These are phyloP conservation scores for Lactarius sp. DNA, from an alignment of 768 basidiomycete species.

Conservation along the genomic window DNA sequence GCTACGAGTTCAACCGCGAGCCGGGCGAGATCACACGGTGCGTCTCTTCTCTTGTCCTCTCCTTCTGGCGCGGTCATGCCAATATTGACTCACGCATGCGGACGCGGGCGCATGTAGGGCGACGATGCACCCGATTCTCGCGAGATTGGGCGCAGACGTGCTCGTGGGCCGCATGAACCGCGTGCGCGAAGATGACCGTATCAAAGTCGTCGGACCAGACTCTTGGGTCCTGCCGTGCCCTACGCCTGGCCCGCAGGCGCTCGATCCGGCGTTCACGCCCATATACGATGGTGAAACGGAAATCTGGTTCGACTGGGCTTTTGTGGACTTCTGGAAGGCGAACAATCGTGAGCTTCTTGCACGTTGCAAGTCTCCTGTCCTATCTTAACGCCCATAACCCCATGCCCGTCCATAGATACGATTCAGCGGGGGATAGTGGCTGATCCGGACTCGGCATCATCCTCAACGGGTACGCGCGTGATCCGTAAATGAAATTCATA, in stretches of 20 bases:
- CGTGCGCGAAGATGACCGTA: constrained; percentile 87
- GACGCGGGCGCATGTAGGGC: constrained; percentile 40
- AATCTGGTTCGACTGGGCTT: constrained; percentile 97
- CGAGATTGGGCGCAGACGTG: constrained; percentile 84
- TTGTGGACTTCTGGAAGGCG: constrained; percentile 98
- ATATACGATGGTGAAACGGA: constrained; percentile 62
- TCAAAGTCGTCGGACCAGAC: constrained; percentile 87
- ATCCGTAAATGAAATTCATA: neutral
- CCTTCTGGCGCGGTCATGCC: neutral
- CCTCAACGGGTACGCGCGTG: constrained; percentile 48
- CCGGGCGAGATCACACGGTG: constrained; percentile 94
- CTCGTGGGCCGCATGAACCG: constrained; percentile 83
- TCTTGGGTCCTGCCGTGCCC: constrained; percentile 62
- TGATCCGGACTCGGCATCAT: constrained; percentile 61
- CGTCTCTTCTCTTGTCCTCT: constrained; percentile 26
- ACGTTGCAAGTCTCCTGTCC: neutral
- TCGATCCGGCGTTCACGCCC: constrained; percentile 35
- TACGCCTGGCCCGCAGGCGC: constrained; percentile 29
- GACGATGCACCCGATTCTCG: constrained; percentile 85
- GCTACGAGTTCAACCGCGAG: constrained; percentile 95
- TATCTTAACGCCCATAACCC: neutral
- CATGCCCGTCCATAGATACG: constrained; percentile 45
- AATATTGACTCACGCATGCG: neutral
- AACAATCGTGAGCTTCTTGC: constrained; percentile 66
- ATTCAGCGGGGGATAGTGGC: constrained; percentile 67